Evolutionary conservation across 2,329 filamentous ascomycete species (phyloP), one percentile per base, ranked within the genome.

Genomic region (Fusarium sublunatum): DNA sequence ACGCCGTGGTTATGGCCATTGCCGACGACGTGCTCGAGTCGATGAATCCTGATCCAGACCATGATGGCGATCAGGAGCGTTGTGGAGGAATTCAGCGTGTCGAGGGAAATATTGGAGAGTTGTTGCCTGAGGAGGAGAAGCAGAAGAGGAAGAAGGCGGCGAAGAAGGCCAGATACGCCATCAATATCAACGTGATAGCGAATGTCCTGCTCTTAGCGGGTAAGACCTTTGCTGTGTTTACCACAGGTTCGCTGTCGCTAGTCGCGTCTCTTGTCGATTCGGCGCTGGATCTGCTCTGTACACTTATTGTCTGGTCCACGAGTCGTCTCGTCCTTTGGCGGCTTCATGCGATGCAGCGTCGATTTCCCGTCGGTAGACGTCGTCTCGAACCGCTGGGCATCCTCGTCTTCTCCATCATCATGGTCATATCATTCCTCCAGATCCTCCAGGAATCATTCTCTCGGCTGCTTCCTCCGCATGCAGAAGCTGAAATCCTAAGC

Each of bases 381-480:
- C 75, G 79, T 22, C 80, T 93, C 24, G 91, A 93, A 69, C 91
- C 91, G 0, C 81, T 93, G 4, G 91, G 91, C 15, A 88, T 93
- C 8, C 80, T 93, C 2, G 86, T 93, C 36, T 93, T 93, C 76
- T 90, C 88, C 19, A 85, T 92, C 61, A 90, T 93, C 73, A 93
- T 93, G 90, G 89, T 93, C 61, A 92, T 89, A 0, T 91, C 89
- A 0, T 93, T 93, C 75, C 83, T 88, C 60, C 91, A 93, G 76
- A 91, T 93, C 39, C 85, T 84, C 19, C 80, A 92, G 10, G 83
- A 92, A 74, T 91, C 89, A 40, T 74, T 90, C 15, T 81, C 85
- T 48, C 83, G 86, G 4, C 80, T 93, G 7, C 78, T 82, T 4
- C 80, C 81, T 2, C 73, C 79, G 2, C 82, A 91, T 58, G 88